Base-by-base conservation (phyloP, 2,329 filamentous ascomycete genomes). In the Pleurostoma richardsiae region DNA sequence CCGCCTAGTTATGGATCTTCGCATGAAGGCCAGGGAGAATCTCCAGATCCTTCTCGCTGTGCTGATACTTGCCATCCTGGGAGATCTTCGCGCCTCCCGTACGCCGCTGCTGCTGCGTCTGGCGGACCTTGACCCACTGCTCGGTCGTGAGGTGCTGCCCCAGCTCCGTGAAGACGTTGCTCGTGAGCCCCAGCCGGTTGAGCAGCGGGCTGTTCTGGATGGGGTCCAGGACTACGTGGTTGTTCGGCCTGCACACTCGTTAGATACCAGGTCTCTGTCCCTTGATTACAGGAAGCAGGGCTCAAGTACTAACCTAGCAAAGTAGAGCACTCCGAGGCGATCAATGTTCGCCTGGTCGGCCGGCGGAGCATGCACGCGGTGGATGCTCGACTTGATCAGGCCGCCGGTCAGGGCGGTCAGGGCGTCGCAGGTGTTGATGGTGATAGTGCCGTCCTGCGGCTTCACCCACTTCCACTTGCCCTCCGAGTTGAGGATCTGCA, bases 401-500 rank as follows among this genome's bases (percentile, higher is more conserved):
- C 72, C 72, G 3, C 72, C 73, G 0, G 74, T 77, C 8, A 78
- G 53, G 19, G 71, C 70, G 3, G 69, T 72, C 33, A 78, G 53
- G 0, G 73, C 68, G 52, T 79, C 75, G 5, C 70, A 72, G 0
- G 73, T 70, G 44, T 78, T 79, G 30, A 78, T 72, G 0, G 74
- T 77, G 6, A 79, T 67, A 1, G 71, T 76, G 0, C 71, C 74
- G 5, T 73, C 65, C 3, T 75, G 66, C 1, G 74, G 70, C 26
- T 66, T 66, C 0, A 75, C 73, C 62, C 68, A 78, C 38, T 72
- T 77, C 74, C 76, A 79, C 3, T 71, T 49, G 1, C 67, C 68
- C 0, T 68, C 61, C n/a, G 70, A 68, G 19, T 74, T 71, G 29
- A 56, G 58, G 42, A 82, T 77, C 53, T 83, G 79, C 2, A 82